Evolutionary conservation across 192 early-diverging fungal species (phyloP).

Genomic region (Backusella westeae): DNA sequence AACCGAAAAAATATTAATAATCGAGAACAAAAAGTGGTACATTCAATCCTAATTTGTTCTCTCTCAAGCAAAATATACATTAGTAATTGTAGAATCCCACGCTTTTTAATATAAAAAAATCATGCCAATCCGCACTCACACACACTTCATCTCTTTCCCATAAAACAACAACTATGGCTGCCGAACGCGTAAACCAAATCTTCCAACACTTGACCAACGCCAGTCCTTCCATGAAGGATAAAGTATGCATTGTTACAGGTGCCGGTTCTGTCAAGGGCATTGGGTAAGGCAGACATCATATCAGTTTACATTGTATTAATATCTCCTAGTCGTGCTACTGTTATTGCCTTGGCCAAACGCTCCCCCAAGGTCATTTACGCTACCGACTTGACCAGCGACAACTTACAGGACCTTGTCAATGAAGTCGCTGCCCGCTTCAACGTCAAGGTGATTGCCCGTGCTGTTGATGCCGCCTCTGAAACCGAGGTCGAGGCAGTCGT

Average conservation of each 20-base stretch:
- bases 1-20: neutral
- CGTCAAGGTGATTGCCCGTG: slow-evolving; percentile 31
- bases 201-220: slow-evolving; percentile 21
- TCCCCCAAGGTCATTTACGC: slow-evolving; percentile 41
- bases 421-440: slow-evolving; percentile 31
- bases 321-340: slow-evolving; percentile 34
- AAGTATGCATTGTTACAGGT: slow-evolving; percentile 54
- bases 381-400: slow-evolving; percentile 35
- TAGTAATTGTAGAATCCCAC: neutral
- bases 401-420: slow-evolving; percentile 37
- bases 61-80: neutral
- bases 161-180: neutral
- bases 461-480: slow-evolving; percentile 47
- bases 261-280: slow-evolving; percentile 47
- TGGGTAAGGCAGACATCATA: slow-evolving; percentile 29
- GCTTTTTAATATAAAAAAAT: neutral
- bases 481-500: slow-evolving; percentile 33
- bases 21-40: neutral
- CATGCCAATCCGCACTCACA: neutral
- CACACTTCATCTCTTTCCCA: neutral
- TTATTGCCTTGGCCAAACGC: slow-evolving; percentile 26
- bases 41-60: neutral
- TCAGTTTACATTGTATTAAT: too few relatives aligned
- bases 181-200: slow-evolving; percentile 30
- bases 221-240: slow-evolving; percentile 27